These are phyloP conservation scores for Pleurotus eryngii DNA, from an alignment of 768 basidiomycete species.

Conservation along the genomic window DNA sequence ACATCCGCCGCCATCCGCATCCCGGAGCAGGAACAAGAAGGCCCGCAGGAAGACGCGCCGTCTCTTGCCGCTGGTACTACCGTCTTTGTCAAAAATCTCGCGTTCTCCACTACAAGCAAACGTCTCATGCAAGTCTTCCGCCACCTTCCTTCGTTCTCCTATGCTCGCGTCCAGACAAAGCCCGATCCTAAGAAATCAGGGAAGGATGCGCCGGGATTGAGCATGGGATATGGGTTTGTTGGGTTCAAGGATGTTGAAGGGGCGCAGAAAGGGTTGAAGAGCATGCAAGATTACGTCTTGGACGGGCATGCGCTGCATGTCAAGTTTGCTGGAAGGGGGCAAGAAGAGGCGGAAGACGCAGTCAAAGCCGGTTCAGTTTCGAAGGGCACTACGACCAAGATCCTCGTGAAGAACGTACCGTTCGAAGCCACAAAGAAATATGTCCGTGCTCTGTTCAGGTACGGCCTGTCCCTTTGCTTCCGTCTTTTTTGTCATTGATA, in stretches of 20 bases:
- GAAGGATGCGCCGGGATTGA: constrained; percentile 50
- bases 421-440: constrained; percentile 97
- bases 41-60: constrained; percentile 36
- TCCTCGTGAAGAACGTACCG: constrained; percentile 97
- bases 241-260: constrained; percentile 78
- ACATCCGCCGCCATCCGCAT: constrained; percentile 29
- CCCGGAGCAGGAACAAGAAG: constrained; percentile 35
- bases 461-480: constrained; percentile 22
- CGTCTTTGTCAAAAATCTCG: constrained; percentile 91
- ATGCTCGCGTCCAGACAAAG: constrained; percentile 90
- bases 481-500: background rate
- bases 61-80: constrained; percentile 69
- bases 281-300: constrained; percentile 76
- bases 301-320: constrained; percentile 86
- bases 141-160: constrained; percentile 74
- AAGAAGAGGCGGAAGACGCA: constrained; percentile 46
- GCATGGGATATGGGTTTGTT: constrained; percentile 97
- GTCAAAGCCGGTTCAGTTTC: constrained; percentile 33
- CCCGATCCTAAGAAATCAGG: constrained; percentile 72
- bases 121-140: constrained; percentile 67
- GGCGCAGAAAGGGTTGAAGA: constrained; percentile 71
- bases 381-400: constrained; percentile 77
- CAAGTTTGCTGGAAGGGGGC: constrained; percentile 84
- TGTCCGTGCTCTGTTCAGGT: constrained; percentile 86
- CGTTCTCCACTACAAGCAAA: constrained; percentile 86